These are phyloP conservation scores for Paramecium tetraurelia DNA, from an alignment of 73 alveolate species.

Conservation along the genomic window DNA sequence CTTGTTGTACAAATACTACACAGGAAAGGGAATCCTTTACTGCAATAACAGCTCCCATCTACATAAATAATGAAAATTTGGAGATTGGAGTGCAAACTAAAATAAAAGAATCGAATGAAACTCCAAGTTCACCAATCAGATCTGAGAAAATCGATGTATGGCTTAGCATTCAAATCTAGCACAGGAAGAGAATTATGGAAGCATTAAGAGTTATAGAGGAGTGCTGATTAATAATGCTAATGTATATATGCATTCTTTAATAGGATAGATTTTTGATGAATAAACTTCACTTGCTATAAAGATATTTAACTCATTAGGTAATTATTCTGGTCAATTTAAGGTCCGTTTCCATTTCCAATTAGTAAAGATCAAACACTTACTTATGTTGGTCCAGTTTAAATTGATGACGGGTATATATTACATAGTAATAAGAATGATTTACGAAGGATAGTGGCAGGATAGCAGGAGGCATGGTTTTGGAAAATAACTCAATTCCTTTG, in stretches of 20 bases:
- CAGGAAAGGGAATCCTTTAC: neutral
- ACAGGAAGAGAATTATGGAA: neutral
- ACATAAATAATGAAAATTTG: neutral
- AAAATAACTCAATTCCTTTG: neutral
- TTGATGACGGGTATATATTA: neutral
- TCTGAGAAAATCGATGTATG: conserved; percentile 1
- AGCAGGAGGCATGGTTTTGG: conserved; percentile 40
- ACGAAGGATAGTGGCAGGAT: conserved; percentile 46
- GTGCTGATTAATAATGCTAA: neutral
- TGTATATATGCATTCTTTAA: neutral
- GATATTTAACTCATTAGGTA: conserved; percentile 23
- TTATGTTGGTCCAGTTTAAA: neutral
- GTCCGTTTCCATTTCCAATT: conserved; percentile 14
- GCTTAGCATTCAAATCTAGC: neutral
- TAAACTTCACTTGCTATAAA: neutral
- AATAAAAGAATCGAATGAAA: conserved; percentile 18
- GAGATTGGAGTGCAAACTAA: neutral
- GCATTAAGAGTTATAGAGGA: conserved; percentile 28
- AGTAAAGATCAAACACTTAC: neutral
- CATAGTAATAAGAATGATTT: neutral
- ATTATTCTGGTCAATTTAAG: neutral
- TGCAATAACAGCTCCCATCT: neutral
- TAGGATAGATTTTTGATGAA: conserved; percentile 26
- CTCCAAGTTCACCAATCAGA: conserved; percentile 27
- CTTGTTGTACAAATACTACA: neutral